Evolutionary conservation across 148 eudicot genomes (phyloP).

Genomic region (Vaccinium myrtillus): DNA sequence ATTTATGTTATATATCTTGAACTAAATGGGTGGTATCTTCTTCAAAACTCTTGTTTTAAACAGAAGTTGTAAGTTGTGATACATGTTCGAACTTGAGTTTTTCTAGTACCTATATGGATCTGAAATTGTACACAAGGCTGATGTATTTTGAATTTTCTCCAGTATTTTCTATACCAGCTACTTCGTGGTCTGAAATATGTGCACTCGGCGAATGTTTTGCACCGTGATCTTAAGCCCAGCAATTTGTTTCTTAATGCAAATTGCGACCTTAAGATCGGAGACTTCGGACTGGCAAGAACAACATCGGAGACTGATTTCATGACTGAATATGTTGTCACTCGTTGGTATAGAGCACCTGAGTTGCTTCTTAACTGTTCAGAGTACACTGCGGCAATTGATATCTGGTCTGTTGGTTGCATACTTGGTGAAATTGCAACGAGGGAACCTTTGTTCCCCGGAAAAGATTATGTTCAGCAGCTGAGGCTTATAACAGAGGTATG

Average conservation of each 20-base stretch:
- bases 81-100: not conserved
- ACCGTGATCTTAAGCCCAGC: slow-evolving; percentile 48
- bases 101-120: not conserved
- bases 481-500: slow-evolving; percentile 77
- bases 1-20: not conserved
- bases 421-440: slow-evolving; percentile 66
- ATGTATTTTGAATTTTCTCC: slow-evolving; percentile 27
- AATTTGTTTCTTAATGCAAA: slow-evolving; percentile 42
- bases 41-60: not conserved
- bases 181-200: slow-evolving; percentile 45
- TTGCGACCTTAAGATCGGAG: slow-evolving; percentile 48
- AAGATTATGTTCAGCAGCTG: slow-evolving; percentile 74
- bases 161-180: slow-evolving; percentile 58
- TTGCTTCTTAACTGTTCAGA: slow-evolving; percentile 52
- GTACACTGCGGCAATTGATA: slow-evolving; percentile 48
- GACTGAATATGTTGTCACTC: slow-evolving; percentile 48
- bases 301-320: slow-evolving; percentile 51
- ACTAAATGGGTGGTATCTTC: not conserved
- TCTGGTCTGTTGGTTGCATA: slow-evolving; percentile 65
- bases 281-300: slow-evolving; percentile 52
- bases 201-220: slow-evolving; percentile 51
- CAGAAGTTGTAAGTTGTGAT: not conserved
- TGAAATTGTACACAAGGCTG: slow-evolving; percentile 8
- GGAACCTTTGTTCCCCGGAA: slow-evolving; percentile 74
- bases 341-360: slow-evolving; percentile 51